Conservation (phyloP, 257 asterid species). For the Solanum gracilifrons region DNA sequence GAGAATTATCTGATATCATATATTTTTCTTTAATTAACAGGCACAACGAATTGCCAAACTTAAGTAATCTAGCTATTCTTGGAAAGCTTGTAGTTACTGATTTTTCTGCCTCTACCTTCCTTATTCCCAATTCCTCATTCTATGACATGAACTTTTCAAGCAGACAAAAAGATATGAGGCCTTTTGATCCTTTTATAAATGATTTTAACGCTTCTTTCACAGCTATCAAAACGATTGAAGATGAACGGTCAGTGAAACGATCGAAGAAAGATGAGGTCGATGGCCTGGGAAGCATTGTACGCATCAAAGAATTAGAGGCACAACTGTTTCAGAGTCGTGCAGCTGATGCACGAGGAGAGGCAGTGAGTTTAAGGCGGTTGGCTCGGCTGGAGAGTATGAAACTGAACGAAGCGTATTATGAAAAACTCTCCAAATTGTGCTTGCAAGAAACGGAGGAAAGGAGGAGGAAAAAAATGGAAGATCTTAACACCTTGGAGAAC, state of each 20-base stretch:
- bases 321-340: constrained; percentile 73
- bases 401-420: constrained; percentile 52
- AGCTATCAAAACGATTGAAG: constrained; percentile 44
- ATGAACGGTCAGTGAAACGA: constrained; percentile 81
- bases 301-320: constrained; percentile 86
- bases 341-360: constrained; percentile 69
- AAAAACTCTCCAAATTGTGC: constrained; percentile 44
- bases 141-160: constrained; percentile 15
- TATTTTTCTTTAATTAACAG: constrained; percentile 12
- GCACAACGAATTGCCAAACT: constrained; percentile 39
- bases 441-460: constrained; percentile 70
- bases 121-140: constrained; percentile 33
- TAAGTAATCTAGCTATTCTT: not conserved
- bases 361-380: constrained; percentile 46
- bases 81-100: constrained; percentile 25
- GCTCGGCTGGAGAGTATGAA: constrained; percentile 44
- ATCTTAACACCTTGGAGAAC: constrained; percentile 60
- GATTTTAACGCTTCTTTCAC: constrained; percentile 18
- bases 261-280: constrained; percentile 50
- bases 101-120: constrained; percentile 22
- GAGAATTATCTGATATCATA: not conserved
- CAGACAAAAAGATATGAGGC: constrained; percentile 13
- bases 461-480: constrained; percentile 52
- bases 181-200: constrained; percentile 25
- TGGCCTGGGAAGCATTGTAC: constrained; percentile 63